Evolutionary conservation across 2,329 filamentous ascomycete genomes (phyloP).

Genomic region (Beauveria caledonica): DNA sequence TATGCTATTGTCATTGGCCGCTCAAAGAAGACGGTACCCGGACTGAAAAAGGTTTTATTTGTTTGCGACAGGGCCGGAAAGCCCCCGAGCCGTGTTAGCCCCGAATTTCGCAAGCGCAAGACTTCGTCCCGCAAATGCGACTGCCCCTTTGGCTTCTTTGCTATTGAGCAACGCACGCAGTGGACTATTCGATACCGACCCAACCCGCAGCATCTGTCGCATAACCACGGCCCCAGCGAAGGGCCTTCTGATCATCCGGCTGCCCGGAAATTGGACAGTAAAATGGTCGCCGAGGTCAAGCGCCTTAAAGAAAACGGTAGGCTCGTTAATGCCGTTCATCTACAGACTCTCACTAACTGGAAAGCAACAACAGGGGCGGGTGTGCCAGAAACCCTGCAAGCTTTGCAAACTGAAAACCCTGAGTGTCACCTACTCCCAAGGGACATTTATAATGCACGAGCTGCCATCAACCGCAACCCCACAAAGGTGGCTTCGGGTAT

Average conservation of each 20-base stretch:
- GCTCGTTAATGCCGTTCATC: conserved; percentile 19
- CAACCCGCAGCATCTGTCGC: conserved; percentile 46
- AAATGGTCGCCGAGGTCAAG: conserved; percentile 60
- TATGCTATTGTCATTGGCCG: conserved; percentile 61
- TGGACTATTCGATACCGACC: conserved; percentile 60
- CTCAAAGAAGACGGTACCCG: conserved; percentile 60
- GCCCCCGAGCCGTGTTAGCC: conserved; percentile 52
- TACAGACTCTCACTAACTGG: conserved; percentile 23
- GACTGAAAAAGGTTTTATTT: conserved; percentile 59
- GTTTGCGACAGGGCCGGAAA: conserved; percentile 60
- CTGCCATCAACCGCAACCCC: conserved; percentile 58
- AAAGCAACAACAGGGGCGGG: conserved; percentile 44
- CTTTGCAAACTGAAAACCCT: conserved; percentile 55
- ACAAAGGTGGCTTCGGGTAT: conserved; percentile 51
- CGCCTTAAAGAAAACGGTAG: conserved; percentile 57
- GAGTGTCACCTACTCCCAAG: conserved; percentile 54
- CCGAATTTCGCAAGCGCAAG: conserved; percentile 56
- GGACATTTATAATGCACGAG: conserved; percentile 60
- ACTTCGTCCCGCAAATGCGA: conserved; percentile 63
- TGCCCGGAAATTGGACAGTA: conserved; percentile 56
- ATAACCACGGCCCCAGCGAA: conserved; percentile 60
- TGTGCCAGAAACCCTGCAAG: conserved; percentile 58
- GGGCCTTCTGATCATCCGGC: conserved; percentile 59
- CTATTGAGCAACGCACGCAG: conserved; percentile 58
- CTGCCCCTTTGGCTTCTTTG: conserved; percentile 62